Evolutionary conservation across 2,329 filamentous ascomycete species (phyloP).

Genomic region (Botryotinia narcissicola): DNA sequence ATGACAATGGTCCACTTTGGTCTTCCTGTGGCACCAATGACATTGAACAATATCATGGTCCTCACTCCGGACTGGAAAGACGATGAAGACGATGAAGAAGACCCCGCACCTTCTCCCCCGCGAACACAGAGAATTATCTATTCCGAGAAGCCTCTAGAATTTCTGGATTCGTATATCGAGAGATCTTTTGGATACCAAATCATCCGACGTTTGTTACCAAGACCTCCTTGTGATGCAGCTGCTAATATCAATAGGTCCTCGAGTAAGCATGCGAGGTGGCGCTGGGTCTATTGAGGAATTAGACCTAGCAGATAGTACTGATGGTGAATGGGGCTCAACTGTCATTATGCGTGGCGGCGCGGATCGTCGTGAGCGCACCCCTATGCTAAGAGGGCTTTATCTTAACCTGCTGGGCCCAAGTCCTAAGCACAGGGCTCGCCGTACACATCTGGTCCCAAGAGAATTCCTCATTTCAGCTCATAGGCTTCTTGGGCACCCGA

Average conservation of each 20-base stretch:
- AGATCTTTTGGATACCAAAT: conserved; percentile 33
- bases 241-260: conserved; percentile 13
- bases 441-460: background rate
- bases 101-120: conserved; percentile 21
- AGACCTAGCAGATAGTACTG: background rate
- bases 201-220: conserved; percentile 24
- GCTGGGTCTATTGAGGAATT: conserved; percentile 15
- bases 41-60: conserved; percentile 31
- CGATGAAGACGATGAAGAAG: conserved; percentile 26
- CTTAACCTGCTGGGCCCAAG: background rate
- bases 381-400: background rate
- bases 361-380: background rate
- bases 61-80: conserved; percentile 15
- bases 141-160: conserved; percentile 34
- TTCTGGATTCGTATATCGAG: conserved; percentile 35
- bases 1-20: conserved; percentile 38
- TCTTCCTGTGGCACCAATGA: conserved; percentile 34
- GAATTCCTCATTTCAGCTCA: conserved; percentile 8
- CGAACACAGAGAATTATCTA: conserved; percentile 29
- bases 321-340: background rate
- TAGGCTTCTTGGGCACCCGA: background rate
- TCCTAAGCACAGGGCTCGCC: background rate
- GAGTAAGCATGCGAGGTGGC: conserved; percentile 2
- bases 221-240: no score
- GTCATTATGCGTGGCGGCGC: conserved; percentile 16